phyloP scores from a whole-genome alignment of 768 basidiomycete genomes.

The Gloeopeniophorella convolvens region DNA sequence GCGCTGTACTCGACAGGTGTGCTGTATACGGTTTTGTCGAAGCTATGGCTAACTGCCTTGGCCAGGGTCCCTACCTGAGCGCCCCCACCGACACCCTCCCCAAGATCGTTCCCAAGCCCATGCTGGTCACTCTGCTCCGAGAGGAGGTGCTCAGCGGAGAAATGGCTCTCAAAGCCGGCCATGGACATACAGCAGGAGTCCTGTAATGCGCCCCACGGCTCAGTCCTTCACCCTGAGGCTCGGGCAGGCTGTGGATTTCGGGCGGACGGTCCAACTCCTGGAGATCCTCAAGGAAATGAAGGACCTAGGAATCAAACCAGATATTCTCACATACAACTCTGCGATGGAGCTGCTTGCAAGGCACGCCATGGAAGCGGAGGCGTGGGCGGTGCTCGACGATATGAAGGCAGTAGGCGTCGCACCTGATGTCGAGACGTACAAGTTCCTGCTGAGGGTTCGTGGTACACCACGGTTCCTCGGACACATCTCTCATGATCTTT shows the following conservation, averaged over 20 bases:
- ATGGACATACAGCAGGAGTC: not conserved
- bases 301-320: conserved; percentile 3
- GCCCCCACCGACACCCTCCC: not conserved
- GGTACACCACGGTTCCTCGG: conserved; percentile 22
- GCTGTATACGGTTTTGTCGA: too few species aligned
- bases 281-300: conserved; percentile 15
- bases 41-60: not conserved
- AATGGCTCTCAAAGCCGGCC: not conserved
- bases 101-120: conserved; percentile 1
- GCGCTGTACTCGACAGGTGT: conserved; percentile 10
- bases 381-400: conserved; percentile 39
- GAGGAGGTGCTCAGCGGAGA: too few species aligned
- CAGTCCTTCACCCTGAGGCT: conserved; percentile 12
- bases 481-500: conserved; percentile 33
- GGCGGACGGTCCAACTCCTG: not conserved
- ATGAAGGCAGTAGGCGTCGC: conserved; percentile 52
- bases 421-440: conserved; percentile 55
- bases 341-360: conserved; percentile 35
- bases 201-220: not conserved
- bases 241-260: not conserved
- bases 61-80: not conserved
- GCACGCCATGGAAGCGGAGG: conserved; percentile 31
- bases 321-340: conserved; percentile 23
- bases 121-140: not conserved
- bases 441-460: conserved; percentile 46